phyloP scores from a whole-genome alignment of 441 rosid genomes.

The Eruca vesicaria region DNA sequence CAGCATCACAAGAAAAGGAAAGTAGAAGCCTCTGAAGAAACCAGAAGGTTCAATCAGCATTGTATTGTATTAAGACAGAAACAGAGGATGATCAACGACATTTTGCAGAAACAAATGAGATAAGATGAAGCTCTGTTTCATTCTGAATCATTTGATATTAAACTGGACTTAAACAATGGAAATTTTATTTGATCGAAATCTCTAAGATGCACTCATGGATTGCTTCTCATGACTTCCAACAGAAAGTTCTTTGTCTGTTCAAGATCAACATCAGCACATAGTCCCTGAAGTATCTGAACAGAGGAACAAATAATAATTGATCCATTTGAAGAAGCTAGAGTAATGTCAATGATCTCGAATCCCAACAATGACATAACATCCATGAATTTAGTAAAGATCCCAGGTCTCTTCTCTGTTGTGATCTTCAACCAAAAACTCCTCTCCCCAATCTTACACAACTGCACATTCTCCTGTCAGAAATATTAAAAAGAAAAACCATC shows the following conservation, averaged over 20 bases:
- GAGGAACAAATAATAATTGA: slow-evolving; percentile 56
- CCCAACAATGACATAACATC: slow-evolving; percentile 56
- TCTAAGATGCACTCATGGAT: slow-evolving; percentile 7
- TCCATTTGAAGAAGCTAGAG: slow-evolving; percentile 53
- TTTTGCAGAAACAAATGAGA: slow-evolving; percentile 1
- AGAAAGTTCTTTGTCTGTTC: slow-evolving; percentile 47
- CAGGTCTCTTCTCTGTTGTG: slow-evolving; percentile 48
- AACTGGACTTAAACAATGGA: neutral
- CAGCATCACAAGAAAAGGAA: neutral
- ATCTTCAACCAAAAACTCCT: slow-evolving; percentile 72
- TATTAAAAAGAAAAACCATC: neutral
- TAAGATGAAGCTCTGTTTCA: slow-evolving; percentile 4
- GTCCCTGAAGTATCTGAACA: slow-evolving; percentile 58
- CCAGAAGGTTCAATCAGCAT: neutral
- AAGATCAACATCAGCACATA: slow-evolving; percentile 37
- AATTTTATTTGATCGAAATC: neutral
- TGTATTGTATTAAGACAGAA: neutral
- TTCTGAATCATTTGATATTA: slow-evolving; percentile 5
- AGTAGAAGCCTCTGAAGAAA: neutral
- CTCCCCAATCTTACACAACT: slow-evolving; percentile 49
- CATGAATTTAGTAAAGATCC: slow-evolving; percentile 55
- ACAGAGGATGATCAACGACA: neutral
- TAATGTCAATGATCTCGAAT: slow-evolving; percentile 55
- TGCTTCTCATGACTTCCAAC: slow-evolving; percentile 47
- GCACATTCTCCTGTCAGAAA: slow-evolving; percentile 53